A percentile compares a stretch with the other conserved stretches of the same genome.
These are phyloP conservation scores for Ploettnerulaceae sp. DNA, from an alignment of 2,329 filamentous ascomycete species.

Conservation along the genomic window DNA sequence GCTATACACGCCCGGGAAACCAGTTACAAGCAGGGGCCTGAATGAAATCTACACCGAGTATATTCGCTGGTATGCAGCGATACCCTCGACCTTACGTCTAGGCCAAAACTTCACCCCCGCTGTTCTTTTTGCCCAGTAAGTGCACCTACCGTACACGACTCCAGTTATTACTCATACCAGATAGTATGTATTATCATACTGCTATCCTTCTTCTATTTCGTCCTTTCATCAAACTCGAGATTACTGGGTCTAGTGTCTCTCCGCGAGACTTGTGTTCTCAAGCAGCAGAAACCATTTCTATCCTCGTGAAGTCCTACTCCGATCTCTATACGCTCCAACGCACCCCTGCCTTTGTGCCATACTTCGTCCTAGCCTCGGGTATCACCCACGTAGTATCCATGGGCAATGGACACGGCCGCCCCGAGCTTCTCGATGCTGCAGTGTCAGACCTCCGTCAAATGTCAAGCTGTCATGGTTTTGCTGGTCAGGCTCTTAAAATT, in stretches of 20 bases:
- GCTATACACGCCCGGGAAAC: constrained; percentile 64
- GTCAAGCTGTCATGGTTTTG: constrained; percentile 40
- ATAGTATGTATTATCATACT: constrained; percentile 66
- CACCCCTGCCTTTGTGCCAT: constrained; percentile 33
- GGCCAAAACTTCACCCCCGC: constrained; percentile 68
- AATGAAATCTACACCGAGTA: constrained; percentile 63
- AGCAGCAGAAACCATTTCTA: constrained; percentile 34
- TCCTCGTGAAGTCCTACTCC: constrained; percentile 32
- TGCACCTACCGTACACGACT: constrained; percentile 18
- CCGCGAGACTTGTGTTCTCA: constrained; percentile 32
- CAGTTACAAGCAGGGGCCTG: constrained; percentile 58
- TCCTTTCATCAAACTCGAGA: constrained; percentile 44
- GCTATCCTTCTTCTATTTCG: constrained; percentile 69
- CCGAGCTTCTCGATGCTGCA: constrained; percentile 46
- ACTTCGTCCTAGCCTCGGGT: constrained; percentile 29
- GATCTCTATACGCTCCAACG: constrained; percentile 32
- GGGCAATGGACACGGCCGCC: constrained; percentile 27
- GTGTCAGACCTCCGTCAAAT: constrained; percentile 56
- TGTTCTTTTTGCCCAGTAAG: constrained; percentile 70
- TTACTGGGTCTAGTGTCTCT: constrained; percentile 26
- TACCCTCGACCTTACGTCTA: constrained; percentile 59
- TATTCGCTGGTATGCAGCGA: constrained; percentile 63
- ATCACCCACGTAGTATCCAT: constrained; percentile 27
- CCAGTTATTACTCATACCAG: not conserved
- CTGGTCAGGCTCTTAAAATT: constrained; percentile 37